A percentile compares a stretch with the other conserved stretches of the same genome.
Evolutionary conservation across 164 flowering plant genomes (phyloP).

Genomic region (Protea cynaroides): DNA sequence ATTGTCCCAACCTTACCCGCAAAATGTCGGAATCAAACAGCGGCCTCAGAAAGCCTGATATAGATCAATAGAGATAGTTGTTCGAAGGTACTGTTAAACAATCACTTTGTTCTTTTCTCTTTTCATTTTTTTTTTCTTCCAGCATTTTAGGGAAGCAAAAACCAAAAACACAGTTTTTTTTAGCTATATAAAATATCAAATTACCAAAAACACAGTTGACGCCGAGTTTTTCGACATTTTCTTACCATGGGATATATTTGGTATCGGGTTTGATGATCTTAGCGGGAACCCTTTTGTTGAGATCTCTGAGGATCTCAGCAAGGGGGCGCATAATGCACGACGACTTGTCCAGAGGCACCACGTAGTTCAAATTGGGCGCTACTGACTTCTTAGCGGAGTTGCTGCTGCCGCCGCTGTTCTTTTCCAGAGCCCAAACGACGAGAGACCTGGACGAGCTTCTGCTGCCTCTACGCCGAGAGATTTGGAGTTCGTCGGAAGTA

Average conservation of each 20-base stretch:
- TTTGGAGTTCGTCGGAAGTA: not conserved
- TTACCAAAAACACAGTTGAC: no score
- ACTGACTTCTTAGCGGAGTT: conserved; percentile 7
- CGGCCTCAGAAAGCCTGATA: no score
- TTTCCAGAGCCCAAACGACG: conserved; percentile 6
- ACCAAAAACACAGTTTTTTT: no score
- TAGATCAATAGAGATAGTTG: no score
- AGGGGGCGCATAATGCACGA: conserved; percentile 74
- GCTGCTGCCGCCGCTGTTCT: conserved; percentile 6
- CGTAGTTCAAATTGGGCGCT: conserved; percentile 64
- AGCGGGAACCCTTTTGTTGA: conserved; percentile 85
- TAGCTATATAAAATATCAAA: no score
- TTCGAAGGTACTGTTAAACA: no score
- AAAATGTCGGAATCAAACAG: no score
- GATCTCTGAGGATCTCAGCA: conserved; percentile 81
- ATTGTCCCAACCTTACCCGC: no score
- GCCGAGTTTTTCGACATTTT: not conserved
- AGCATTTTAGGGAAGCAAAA: no score
- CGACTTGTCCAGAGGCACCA: conserved; percentile 75
- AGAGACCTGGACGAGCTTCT: not conserved
- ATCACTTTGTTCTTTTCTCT: no score
- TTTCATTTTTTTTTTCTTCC: no score
- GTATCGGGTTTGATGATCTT: conserved; percentile 44
- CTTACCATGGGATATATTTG: conserved; percentile 61
- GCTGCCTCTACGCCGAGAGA: not conserved